Base-by-base conservation (phyloP, 129 eudicot species). In the Flaveria trinervia region DNA sequence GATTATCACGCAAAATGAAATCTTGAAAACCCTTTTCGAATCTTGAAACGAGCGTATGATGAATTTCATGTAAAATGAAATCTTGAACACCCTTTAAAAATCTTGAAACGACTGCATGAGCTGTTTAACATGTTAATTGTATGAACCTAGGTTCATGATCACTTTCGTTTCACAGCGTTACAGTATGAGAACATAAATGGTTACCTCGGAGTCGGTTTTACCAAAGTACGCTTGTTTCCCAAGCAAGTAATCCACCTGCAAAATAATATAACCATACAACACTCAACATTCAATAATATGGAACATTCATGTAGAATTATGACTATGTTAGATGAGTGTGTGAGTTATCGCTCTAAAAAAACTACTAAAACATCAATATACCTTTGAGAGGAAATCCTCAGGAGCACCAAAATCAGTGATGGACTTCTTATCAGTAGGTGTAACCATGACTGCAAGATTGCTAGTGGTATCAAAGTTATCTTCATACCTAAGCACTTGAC, bases 201-300 rank as follows among this genome's bases (percentile, higher is more conserved):
- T 59, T 88, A 95, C 99, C 99, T 95, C 99, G 12, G 99, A 77
- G 10, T 85, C 89, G 43, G 99, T 95, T 56, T 95, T 88, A 5
- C 99, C 99, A 57, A 84, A 95, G 86, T 91, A 95, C 70, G 97
- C 94, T 79, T 89, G 96, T 81, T 89, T 89, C 11, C 99, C 99
- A n/a, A 95, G 81, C 86, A 95, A 80, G 83, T 95, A 95, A 83
- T 95, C 92, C 41, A 95, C 97, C 99, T 95, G 88, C 36, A 74
- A 79, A 77, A 26, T 4, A 20, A 33, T 12, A 73, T 5, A 12
- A 48, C n/a, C 25, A 22, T 44, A 6, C 56, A 16, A 72, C 36
- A 41, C 7, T 70, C 25, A 48, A 64, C 23, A 1, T 17, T 36
- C 43, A 3, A 3, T 30, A 26, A 26, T 26, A 26, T 26, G 2